Evolutionary conservation across 148 eudicot genomes (phyloP).

Genomic region (Rhododendron ferrugineum): DNA sequence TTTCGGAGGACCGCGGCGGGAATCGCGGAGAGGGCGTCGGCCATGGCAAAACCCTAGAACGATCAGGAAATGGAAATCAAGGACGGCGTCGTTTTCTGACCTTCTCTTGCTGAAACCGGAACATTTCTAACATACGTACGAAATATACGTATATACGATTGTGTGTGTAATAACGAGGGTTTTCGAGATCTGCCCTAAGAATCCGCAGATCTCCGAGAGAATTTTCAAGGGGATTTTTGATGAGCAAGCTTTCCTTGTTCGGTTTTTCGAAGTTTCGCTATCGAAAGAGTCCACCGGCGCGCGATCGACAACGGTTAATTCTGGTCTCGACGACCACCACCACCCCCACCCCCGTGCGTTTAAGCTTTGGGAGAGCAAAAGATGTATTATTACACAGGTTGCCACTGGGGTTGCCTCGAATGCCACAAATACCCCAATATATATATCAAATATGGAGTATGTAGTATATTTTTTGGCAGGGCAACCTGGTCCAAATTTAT

Average conservation of each 20-base stretch:
- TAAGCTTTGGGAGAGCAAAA: neutral
- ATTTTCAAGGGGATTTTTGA: neutral
- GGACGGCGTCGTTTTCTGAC: slow-evolving; percentile 21
- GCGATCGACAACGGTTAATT: neutral
- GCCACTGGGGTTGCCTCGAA: neutral
- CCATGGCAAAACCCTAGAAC: slow-evolving; percentile 39
- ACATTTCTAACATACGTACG: slow-evolving; percentile 11
- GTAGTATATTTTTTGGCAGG: neutral
- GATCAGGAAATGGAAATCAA: neutral
- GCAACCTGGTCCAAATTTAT: no score
- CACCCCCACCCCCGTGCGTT: no score
- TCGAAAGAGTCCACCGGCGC: neutral
- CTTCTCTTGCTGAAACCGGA: slow-evolving; percentile 23
- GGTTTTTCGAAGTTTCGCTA: neutral
- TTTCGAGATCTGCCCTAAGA: neutral
- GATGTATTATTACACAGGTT: neutral
- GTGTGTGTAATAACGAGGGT: neutral
- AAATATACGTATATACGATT: neutral
- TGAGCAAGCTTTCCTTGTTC: neutral
- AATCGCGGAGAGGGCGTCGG: slow-evolving; percentile 50
- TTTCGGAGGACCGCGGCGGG: slow-evolving; percentile 77
- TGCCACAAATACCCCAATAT: neutral
- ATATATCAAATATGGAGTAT: neutral
- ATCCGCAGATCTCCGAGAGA: slow-evolving; percentile 1
- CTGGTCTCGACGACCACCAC: neutral